Base-by-base conservation (phyloP, 78 protist genomes). In the Pigoraptor vietnamica region DNA sequence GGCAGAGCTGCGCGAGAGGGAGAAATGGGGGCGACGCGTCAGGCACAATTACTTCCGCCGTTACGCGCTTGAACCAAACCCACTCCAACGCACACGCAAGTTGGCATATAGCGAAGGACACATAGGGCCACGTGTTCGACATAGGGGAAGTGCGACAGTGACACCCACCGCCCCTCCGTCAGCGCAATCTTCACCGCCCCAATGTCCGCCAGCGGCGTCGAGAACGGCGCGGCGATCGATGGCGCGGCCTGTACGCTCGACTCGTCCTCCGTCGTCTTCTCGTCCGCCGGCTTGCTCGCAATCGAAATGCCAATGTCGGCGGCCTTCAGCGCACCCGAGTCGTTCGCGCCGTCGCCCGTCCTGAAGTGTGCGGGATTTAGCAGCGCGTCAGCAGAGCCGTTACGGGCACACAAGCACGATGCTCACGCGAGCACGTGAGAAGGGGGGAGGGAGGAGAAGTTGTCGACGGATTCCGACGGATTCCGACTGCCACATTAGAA, bases 281-380 rank as follows among this genome's bases (percentile, higher is more conserved):
- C 67, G 14, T 48, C 67, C 67, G 67, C 67, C 67, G 67, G 67
- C 14, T 48, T 48, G 67, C 67, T 48, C 14, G 94, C 90, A 0
- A 97, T 83, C n/a, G 93, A 91, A 24, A 95, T 34, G 38, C 97
- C 97, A 81, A 94, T 91, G 48, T 94, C 87, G 37, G 97, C 97
- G 2, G 97, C 97, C 40, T 93, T 94, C 79, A 97, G 93, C 0
- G 97, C 97, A 21, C 94, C 92, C 39, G 94, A 90, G 93, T 97
- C 98, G 89, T 97, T 97, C 56, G 96, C 97, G 40, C 97, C 97
- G 87, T 97, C 98, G 33, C 98, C 98, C 67, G 67, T 48, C 67
- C 67, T 48, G 67, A 48, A n/a, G n/a, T n/a, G n/a, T n/a, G n/a
- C n/a, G n/a, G n/a, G n/a, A n/a, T n/a, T n/a, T n/a, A n/a, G n/a